Evolutionary conservation across 352 stramenopile species (phyloP).

Genomic region (Pythium chondricola): DNA sequence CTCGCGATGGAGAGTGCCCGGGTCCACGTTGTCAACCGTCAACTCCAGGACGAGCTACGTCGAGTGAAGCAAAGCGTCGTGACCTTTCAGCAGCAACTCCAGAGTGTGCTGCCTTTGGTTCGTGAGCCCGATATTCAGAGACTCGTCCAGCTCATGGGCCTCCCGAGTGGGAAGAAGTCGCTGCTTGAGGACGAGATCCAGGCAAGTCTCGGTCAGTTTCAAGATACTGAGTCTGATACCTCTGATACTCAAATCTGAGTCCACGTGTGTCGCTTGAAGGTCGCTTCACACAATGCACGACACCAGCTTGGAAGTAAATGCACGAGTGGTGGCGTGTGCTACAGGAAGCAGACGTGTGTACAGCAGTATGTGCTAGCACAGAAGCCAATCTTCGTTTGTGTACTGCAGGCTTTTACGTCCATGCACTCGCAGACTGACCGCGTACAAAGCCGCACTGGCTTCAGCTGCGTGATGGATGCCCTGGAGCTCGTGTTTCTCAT

Average conservation of each 20-base stretch:
- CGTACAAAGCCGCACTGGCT: no score
- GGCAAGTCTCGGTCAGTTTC: not conserved
- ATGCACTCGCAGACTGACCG: no score
- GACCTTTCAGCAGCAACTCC: constrained; percentile 34
- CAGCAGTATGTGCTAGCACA: no score
- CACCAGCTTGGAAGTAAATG: no score
- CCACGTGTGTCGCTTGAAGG: not conserved
- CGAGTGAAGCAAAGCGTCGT: constrained; percentile 27
- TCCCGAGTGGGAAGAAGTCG: constrained; percentile 1
- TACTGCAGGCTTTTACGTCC: no score
- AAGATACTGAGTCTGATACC: not conserved
- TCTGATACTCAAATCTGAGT: not conserved
- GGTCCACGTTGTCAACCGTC: constrained; percentile 36
- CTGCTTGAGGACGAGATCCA: constrained; percentile 1
- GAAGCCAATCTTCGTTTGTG: no score
- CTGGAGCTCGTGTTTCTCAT: no score
- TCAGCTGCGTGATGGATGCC: no score
- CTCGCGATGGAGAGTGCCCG: constrained; percentile 48
- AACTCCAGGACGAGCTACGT: constrained; percentile 50
- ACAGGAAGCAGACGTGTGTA: no score
- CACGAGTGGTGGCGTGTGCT: no score
- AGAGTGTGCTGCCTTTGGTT: constrained; percentile 41
- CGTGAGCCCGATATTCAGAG: constrained; percentile 36
- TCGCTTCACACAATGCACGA: no score
- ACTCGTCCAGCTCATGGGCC: constrained; percentile 1